Base-by-base conservation (phyloP, 1,284 basidiomycete species). In the Pisolithus thermaeus region DNA sequence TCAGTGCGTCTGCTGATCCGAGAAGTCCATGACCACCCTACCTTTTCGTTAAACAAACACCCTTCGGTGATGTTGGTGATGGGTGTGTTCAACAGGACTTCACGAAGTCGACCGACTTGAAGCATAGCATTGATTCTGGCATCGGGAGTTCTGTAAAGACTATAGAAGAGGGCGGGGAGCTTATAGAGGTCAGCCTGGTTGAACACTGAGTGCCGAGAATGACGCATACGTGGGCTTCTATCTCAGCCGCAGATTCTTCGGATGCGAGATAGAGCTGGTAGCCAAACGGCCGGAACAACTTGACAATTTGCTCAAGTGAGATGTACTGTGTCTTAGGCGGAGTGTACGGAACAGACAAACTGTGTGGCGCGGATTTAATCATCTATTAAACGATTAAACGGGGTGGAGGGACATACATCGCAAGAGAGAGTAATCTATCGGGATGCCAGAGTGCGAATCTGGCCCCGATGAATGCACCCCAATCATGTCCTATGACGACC, bases 401-500 rank as follows among this genome's bases (percentile, higher is more conserved):
- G 22, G 37, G 55, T 23, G 18, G 9, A 50, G 46, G n/a, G 46
- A 47, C 79, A 56, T 66, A 85, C 87, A 81, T 68, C 0, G 76
- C 71, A 18, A 89, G 68, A 0, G 79, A 80, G 4, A 73, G 58
- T 40, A 85, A 56, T 32, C 84, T 73, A 16, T 79, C 65, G 0
- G 86, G 83, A 61, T 84, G 66, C 83, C 83, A 87, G 25, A 87
- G 69, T 12, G 83, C 80, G 57, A 89, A 84, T 22, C 84, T 73
- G 35, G 74, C 73, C 3, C 73, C 82, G 7, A 70, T 76, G 55
- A 71, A 77, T 7, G 82, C 70, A 2, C 86, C 87, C 86, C 86
- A 88, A 59, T 89, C 86, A 56, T 88, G 87, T 2, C 84, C 86
- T 55, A 87, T 71, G 46, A 87, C 65, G 12, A 87, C 72, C 82